Percentiles rank a stretch among this genome's conserved stretches.
Evolutionary conservation across 768 basidiomycete genomes (phyloP).

Genomic region (Glaciozyma antarctica): DNA sequence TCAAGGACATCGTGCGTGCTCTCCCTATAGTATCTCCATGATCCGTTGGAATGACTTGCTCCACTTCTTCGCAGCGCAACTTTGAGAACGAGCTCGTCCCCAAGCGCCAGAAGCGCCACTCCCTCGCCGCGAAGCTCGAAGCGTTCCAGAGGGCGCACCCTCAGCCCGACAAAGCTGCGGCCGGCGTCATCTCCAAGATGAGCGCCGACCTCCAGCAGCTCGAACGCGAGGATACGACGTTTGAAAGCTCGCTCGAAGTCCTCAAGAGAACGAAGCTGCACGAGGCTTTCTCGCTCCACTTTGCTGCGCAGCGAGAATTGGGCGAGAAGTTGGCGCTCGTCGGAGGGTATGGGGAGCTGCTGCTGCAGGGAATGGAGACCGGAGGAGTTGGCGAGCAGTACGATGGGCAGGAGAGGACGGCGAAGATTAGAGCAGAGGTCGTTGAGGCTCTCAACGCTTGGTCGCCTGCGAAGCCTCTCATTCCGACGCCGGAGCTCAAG

Average conservation of each 20-base stretch:
- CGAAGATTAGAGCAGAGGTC: slow-evolving; percentile 25
- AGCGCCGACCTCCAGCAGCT: slow-evolving; percentile 12
- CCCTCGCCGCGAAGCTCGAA: slow-evolving; percentile 12
- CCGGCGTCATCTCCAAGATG: slow-evolving; percentile 17
- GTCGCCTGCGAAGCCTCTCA: not conserved
- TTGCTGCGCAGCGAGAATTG: slow-evolving; percentile 23
- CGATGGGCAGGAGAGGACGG: slow-evolving; percentile 22
- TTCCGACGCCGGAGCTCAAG: slow-evolving; percentile 1
- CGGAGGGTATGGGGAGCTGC: slow-evolving; percentile 26
- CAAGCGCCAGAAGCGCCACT: slow-evolving; percentile 12
- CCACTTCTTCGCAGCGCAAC: slow-evolving; percentile 25
- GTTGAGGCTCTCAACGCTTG: slow-evolving; percentile 16
- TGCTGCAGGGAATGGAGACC: slow-evolving; percentile 26
- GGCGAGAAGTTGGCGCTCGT: slow-evolving; percentile 33
- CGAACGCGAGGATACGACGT: slow-evolving; percentile 19
- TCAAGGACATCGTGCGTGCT: slow-evolving; percentile 32
- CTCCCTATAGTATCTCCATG: no score
- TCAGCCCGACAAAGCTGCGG: not conserved
- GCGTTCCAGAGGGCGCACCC: slow-evolving; percentile 3
- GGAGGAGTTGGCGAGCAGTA: slow-evolving; percentile 20
- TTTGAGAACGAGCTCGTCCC: slow-evolving; percentile 32
- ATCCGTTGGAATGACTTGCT: no score
- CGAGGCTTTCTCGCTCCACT: slow-evolving; percentile 26
- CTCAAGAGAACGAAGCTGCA: slow-evolving; percentile 30
- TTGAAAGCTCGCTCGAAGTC: slow-evolving; percentile 13